Base-by-base conservation (phyloP, 225 moss, liverwort and hornwort genomes). In the Marchantia polymorpha region DNA sequence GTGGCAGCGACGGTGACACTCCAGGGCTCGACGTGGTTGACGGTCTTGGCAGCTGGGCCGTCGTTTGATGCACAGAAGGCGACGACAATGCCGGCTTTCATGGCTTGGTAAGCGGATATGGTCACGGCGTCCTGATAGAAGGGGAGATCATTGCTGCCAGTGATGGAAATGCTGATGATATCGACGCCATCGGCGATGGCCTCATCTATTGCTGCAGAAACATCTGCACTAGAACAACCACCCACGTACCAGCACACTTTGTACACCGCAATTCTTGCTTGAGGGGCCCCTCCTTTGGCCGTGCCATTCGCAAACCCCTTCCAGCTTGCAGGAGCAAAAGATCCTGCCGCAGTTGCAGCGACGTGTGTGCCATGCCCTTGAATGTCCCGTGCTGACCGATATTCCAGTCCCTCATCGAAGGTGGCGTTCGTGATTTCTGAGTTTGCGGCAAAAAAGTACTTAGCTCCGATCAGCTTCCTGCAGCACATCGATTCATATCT, bases 111-210 rank as follows among this genome's bases (percentile, higher is more conserved):
- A 12, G 78, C n/a, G 7, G 79, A 73, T 11, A 79, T 72, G 17
- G 48, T 39, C 19, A 78, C 66, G 0, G 25, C 12, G 39, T 83
- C 83, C 0, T 12, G 2, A 10, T 22, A 79, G 31, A 72, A 64
- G 0, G 53, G 30, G 29, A 10, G 6, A 11, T 48, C 50, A 19
- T 52, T 69, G n/a, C 3, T n/a, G 9, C 68, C 64, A 16, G 74
- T 52, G 60, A 83, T 74, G 6, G 79, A 79, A 5, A 79, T 13
- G 48, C 79, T 79, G 14, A 83, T 70, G 69, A 83, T 14, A 20
- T 83, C 83, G 7, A 83, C 83, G 1, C 83, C 83, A 67, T 83
- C 83, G 11, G 79, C 11, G 12, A 83, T 79, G 31, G 83, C 83
- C 16, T 79, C 79, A 4, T 83, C 83, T 8, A 79, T 73, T 10